Base-by-base conservation (phyloP, 2,329 filamentous ascomycete genomes). In the Monilinia polystroma region DNA sequence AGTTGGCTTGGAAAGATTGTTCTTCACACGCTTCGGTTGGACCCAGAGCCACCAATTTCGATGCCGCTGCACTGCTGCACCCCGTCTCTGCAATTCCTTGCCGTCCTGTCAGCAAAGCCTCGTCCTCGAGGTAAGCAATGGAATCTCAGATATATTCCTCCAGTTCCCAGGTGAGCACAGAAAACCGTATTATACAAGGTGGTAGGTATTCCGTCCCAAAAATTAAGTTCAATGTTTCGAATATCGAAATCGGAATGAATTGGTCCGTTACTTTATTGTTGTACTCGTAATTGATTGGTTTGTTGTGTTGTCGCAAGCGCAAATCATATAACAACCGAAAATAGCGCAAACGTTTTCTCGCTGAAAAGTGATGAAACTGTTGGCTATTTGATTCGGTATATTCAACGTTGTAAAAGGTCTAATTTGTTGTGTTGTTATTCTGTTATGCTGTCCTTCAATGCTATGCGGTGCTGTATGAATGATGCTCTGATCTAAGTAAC, bases 71-170 rank as follows among this genome's bases (percentile, higher is more conserved):
- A 51, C 45, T 51, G 29, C 5, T 60, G 16, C n/a, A 26, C 47
- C 14, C 29, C n/a, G 38, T 56, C 32, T 56, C 12, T 38, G 53
- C 11, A 23, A 20, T 56, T 41, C 7, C 26, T 32, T 49, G 11
- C 57, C 43, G 57, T 52, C 58, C 45, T 38, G 45, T 62, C 45
- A 62, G 58, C 45, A 51, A 62, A 26, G 58, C n/a, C 32, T 51
- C 58, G 14, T 4, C 47, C 58, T 62, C n/a, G 20, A 62, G 38
- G 56, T 54, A 66, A 62, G 64, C 45, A 62, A 52, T 43, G 38
- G 10, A 32, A 16, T 23, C 47, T 29, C 35, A 35, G 43, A 32
- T 59, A 41, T 18, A 18, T 35, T 41, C 45, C 38, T 51, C 53
- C 43, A 51, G n/a, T 51, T n/a, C 47, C 41, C 45, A 38, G 8